Conservation (phyloP, 73 alveolate genomes). For the Tetrahymena thermophila region DNA sequence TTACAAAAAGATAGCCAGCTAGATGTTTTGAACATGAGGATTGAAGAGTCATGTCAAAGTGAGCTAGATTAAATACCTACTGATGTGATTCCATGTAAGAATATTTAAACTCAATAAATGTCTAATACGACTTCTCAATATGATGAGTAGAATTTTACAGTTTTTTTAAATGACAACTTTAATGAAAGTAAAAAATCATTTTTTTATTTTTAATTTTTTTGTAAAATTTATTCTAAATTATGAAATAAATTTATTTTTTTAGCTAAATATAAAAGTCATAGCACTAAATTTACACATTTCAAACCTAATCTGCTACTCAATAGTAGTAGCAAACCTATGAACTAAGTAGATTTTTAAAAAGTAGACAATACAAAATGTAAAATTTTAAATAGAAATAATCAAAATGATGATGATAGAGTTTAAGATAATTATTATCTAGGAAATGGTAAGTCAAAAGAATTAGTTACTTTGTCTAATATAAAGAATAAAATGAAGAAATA, state of each 20-base stretch:
- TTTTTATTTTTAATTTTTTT: background rate
- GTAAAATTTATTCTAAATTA: no score
- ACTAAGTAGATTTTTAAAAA: background rate
- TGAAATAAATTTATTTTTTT: background rate
- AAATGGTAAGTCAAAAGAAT: background rate
- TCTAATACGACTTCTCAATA: background rate
- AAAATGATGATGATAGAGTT: no score
- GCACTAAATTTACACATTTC: background rate
- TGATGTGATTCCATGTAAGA: background rate
- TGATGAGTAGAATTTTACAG: background rate
- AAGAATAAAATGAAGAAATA: background rate
- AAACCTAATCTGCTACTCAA: background rate
- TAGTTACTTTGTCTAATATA: background rate
- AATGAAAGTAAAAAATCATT: background rate
- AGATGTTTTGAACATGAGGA: background rate
- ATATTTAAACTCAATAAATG: background rate
- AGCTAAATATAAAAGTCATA: background rate
- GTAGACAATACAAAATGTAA: background rate
- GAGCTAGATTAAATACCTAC: background rate
- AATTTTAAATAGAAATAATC: no score
- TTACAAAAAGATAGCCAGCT: background rate
- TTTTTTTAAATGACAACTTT: background rate
- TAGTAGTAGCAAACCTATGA: background rate
- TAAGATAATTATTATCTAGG: no score
- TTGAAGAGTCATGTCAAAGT: background rate